Evolutionary conservation across 371 early-diverging fungal species (phyloP).

Genomic region (Rhizomucor pusillus): DNA sequence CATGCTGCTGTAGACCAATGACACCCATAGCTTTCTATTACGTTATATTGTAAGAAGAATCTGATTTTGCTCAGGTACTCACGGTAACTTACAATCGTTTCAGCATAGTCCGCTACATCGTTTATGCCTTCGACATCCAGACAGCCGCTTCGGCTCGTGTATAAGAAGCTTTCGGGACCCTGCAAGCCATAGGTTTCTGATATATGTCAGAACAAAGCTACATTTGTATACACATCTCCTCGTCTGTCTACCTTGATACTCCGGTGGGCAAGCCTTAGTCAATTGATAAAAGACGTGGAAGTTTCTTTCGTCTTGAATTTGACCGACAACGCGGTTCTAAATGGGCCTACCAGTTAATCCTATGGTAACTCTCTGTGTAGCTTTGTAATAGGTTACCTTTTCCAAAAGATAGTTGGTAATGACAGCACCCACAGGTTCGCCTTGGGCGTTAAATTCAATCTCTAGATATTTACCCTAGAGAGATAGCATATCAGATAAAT

Average conservation of each 20-base stretch:
- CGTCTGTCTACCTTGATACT: constrained; percentile 56
- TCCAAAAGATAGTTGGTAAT: constrained; percentile 99
- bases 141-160: constrained; percentile 75
- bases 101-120: constrained; percentile 71
- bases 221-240: background rate
- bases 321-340: constrained; percentile 93
- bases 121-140: constrained; percentile 81
- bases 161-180: constrained; percentile 80
- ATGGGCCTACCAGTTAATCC: background rate
- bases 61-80: background rate
- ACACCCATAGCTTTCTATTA: constrained; percentile 75
- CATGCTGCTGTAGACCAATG: constrained; percentile 70
- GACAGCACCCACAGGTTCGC: constrained; percentile 95
- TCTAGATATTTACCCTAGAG: constrained; percentile 97
- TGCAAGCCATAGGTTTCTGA: constrained; percentile 74
- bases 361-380: background rate
- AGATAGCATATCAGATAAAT: background rate
- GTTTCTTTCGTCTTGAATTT: constrained; percentile 92
- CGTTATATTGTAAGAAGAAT: background rate
- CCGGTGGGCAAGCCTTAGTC: constrained; percentile 73
- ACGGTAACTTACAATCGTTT: constrained; percentile 56
- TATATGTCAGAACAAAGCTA: background rate
- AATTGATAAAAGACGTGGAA: constrained; percentile 98
- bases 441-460: constrained; percentile 92
- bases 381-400: constrained; percentile 59